Evolutionary conservation across 2,329 filamentous ascomycete genomes (phyloP).

Genomic region (Verticillium longisporum): DNA sequence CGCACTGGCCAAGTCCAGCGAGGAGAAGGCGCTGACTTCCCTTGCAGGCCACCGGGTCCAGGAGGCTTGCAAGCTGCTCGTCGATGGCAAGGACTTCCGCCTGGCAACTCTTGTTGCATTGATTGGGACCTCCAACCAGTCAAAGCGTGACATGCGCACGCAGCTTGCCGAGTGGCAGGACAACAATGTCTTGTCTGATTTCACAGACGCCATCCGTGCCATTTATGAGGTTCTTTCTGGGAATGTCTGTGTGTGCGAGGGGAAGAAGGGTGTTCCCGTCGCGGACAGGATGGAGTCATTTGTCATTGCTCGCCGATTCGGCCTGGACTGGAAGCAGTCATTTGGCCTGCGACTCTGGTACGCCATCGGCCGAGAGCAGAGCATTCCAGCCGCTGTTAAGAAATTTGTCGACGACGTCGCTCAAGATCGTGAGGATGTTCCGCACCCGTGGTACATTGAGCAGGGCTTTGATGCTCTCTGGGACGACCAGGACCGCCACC

Average conservation of each 20-base stretch:
- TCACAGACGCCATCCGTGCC: slow-evolving; percentile 74
- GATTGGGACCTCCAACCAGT: slow-evolving; percentile 64
- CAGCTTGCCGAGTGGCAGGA: slow-evolving; percentile 83
- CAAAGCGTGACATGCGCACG: slow-evolving; percentile 66
- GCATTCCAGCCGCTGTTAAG: slow-evolving; percentile 64
- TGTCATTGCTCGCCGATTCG: slow-evolving; percentile 74
- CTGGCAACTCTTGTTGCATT: slow-evolving; percentile 80
- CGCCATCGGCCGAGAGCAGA: slow-evolving; percentile 60
- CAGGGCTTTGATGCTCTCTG: slow-evolving; percentile 51
- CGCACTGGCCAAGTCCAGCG: slow-evolving; percentile 54
- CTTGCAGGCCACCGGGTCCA: slow-evolving; percentile 72
- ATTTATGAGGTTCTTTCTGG: slow-evolving; percentile 87
- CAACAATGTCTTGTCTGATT: slow-evolving; percentile 78
- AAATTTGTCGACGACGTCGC: slow-evolving; percentile 68
- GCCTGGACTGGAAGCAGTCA: slow-evolving; percentile 85
- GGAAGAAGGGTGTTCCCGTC: slow-evolving; percentile 61
- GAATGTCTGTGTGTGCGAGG: slow-evolving; percentile 77
- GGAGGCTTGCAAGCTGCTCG: slow-evolving; percentile 74
- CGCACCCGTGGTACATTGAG: slow-evolving; percentile 65
- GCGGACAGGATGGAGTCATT: slow-evolving; percentile 81
- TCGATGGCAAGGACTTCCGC: slow-evolving; percentile 71
- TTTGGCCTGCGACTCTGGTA: slow-evolving; percentile 93
- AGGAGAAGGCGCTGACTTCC: slow-evolving; percentile 78
- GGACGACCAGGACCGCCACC: slow-evolving; percentile 49
- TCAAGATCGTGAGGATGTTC: slow-evolving; percentile 63